phyloP scores from a whole-genome alignment of 108 stramenopile genomes.

The Nitzschia putrida region DNA sequence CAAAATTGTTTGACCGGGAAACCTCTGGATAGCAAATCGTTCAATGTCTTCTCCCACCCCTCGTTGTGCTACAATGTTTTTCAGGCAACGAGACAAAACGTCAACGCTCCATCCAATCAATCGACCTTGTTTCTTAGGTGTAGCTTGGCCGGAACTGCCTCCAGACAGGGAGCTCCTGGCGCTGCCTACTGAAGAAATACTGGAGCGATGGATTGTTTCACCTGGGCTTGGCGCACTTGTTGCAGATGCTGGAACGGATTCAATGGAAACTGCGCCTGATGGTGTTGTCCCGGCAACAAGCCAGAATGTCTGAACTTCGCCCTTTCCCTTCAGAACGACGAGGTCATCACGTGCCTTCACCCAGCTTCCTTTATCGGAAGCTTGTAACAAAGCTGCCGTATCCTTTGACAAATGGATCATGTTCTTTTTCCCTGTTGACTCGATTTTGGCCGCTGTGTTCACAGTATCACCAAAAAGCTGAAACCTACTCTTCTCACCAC shows the following conservation, averaged over 20 bases:
- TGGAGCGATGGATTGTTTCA: too few species aligned
- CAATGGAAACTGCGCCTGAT: too few species aligned
- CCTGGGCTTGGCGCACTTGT: too few species aligned
- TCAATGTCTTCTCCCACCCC: background rate
- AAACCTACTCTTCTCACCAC: conserved; percentile 13
- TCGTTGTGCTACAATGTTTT: conserved; percentile 7
- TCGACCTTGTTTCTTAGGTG: background rate
- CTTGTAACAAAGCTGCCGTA: background rate
- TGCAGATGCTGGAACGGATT: too few species aligned
- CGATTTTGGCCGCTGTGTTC: conserved; percentile 5
- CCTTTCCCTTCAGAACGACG: conserved; percentile 16
- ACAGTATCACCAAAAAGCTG: conserved; percentile 18
- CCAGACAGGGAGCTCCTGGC: too few species aligned
- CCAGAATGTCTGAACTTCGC: conserved; percentile 16
- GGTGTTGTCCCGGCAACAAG: background rate
- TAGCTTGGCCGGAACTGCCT: too few species aligned
- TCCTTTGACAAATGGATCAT: conserved; percentile 10
- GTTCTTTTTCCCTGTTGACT: background rate
- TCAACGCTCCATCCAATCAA: conserved; percentile 10
- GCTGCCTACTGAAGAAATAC: too few species aligned
- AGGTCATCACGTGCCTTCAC: conserved; percentile 1
- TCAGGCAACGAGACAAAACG: conserved; percentile 5
- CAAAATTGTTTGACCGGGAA: conserved; percentile 17
- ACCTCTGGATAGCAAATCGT: background rate
- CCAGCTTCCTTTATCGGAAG: conserved; percentile 13